Percentiles rank a stretch among this genome's conserved stretches.
These are phyloP conservation scores for Phaseolus lunatus DNA, from an alignment of 306 rosid genomes.

Conservation along the genomic window DNA sequence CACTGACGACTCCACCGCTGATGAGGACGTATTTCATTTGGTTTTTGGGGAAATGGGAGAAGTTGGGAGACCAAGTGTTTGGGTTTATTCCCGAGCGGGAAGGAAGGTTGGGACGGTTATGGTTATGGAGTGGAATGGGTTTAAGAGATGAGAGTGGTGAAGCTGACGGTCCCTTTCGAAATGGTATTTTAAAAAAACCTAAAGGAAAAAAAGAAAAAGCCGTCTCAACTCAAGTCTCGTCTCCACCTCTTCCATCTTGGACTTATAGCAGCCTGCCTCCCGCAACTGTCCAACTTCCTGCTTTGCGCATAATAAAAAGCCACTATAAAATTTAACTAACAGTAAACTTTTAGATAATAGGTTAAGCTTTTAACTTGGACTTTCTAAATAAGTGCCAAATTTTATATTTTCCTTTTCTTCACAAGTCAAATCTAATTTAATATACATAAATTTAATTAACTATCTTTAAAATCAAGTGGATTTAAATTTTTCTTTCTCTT, in stretches of 20 bases:
- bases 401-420: no score
- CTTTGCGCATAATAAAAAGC: not conserved
- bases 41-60: not conserved
- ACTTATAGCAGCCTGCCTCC: not conserved
- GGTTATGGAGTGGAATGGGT: not conserved
- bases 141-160: not conserved
- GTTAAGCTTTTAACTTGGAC: no score
- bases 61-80: slow-evolving; percentile 46
- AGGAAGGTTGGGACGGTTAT: slow-evolving; percentile 25
- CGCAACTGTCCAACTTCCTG: slow-evolving; percentile 12
- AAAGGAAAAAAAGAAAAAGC: not conserved
- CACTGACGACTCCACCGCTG: slow-evolving; percentile 95
- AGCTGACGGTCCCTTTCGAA: slow-evolving; percentile 27
- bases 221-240: not conserved
- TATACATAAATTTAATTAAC: no score
- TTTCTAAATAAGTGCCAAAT: no score
- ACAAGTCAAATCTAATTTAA: no score
- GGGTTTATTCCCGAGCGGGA: slow-evolving; percentile 63
- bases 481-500: no score
- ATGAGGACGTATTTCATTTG: slow-evolving; percentile 90
- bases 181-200: slow-evolving; percentile 31
- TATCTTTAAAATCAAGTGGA: no score
- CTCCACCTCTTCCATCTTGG: not conserved
- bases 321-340: no score
- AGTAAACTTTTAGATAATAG: no score